phyloP scores from a whole-genome alignment of 768 basidiomycete genomes.

The Tylopilus balloui region DNA sequence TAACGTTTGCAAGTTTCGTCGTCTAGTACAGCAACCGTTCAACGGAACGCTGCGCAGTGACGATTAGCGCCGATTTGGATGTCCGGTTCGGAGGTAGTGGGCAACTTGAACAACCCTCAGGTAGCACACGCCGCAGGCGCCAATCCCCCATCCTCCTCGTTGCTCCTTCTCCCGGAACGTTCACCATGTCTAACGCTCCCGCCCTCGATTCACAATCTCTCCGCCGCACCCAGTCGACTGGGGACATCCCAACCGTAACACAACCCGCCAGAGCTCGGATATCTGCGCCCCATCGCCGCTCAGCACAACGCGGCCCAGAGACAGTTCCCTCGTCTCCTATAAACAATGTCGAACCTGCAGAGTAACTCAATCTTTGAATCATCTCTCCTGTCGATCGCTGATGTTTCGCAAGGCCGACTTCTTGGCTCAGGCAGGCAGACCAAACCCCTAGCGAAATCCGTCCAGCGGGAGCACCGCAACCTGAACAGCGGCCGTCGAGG shows the following conservation, averaged over 20 bases:
- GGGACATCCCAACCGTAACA: slow-evolving; percentile 27
- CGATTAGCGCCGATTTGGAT: slow-evolving; percentile 20
- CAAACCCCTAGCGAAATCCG: slow-evolving; percentile 15
- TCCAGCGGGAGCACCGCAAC: slow-evolving; percentile 2
- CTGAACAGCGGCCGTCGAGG: slow-evolving; percentile 9
- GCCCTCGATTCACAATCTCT: slow-evolving; percentile 31
- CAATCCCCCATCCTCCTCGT: slow-evolving; percentile 23
- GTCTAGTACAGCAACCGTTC: not conserved
- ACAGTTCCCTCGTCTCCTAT: slow-evolving; percentile 17
- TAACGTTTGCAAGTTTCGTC: not conserved
- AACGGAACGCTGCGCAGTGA: slow-evolving; percentile 9
- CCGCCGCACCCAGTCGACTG: slow-evolving; percentile 34
- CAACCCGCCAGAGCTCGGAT: slow-evolving; percentile 27
- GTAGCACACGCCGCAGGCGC: slow-evolving; percentile 29
- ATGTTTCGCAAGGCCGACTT: slow-evolving; percentile 17
- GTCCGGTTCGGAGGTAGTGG: slow-evolving; percentile 13
- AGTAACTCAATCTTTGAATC: slow-evolving; percentile 15
- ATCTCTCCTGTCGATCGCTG: slow-evolving; percentile 14
- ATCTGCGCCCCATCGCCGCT: slow-evolving; percentile 28
- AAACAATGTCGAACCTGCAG: slow-evolving; percentile 13
- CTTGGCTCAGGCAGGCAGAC: slow-evolving; percentile 25
- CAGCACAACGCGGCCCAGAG: slow-evolving; percentile 22
- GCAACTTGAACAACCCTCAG: slow-evolving; percentile 10
- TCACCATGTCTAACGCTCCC: slow-evolving; percentile 27
- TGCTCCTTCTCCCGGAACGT: slow-evolving; percentile 14